These are phyloP conservation scores for Ichthyophonus hoferi DNA, from an alignment of 208 protist species.

Conservation along the genomic window DNA sequence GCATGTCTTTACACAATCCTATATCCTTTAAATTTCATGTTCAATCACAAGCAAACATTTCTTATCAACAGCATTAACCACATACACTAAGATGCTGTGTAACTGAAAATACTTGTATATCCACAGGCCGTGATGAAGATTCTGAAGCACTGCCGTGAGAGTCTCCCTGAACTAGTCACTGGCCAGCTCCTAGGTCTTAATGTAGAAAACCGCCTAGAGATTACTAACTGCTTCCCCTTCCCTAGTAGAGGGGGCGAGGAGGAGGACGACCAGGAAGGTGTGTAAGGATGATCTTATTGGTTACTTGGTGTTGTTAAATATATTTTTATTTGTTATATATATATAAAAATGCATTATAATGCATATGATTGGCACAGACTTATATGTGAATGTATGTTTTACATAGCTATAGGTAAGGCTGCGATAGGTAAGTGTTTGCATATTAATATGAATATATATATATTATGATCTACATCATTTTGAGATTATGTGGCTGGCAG, in stretches of 20 bases:
- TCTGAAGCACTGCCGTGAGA: constrained; percentile 71
- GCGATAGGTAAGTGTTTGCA: no score
- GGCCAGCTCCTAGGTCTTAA: constrained; percentile 49
- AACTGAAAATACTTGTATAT: neutral
- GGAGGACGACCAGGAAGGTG: constrained; percentile 28
- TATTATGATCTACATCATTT: no score
- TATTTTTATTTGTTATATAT: neutral
- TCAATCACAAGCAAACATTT: no score
- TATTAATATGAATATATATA: no score
- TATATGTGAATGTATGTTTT: no score
- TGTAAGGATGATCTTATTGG: constrained; percentile 33
- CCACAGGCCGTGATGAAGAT: constrained; percentile 69
- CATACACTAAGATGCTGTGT: no score
- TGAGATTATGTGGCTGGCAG: no score
- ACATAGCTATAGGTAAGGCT: no score
- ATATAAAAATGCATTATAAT: neutral
- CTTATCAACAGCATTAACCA: no score
- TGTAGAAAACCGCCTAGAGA: constrained; percentile 65
- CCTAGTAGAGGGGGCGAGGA: constrained; percentile 42
- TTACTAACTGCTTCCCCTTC: constrained; percentile 72
- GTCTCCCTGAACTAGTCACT: constrained; percentile 52
- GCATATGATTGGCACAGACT: neutral
- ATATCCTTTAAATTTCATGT: no score
- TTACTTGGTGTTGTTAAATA: no score
- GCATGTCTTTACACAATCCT: no score